phyloP scores from a whole-genome alignment of 805 yeast species.

The Ogataea corticis region DNA sequence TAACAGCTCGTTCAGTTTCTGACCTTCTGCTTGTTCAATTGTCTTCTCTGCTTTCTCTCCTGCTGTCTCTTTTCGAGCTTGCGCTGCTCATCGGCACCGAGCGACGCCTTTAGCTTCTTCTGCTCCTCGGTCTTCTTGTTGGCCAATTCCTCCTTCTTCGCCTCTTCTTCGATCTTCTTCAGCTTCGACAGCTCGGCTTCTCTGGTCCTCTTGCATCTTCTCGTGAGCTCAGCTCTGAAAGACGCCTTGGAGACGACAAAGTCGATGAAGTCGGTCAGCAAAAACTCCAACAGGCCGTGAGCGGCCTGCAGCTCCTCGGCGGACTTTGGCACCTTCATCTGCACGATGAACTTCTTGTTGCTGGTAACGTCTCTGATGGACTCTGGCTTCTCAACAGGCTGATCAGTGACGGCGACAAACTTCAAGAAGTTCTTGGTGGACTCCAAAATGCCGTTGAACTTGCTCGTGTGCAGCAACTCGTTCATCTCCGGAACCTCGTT shows the following conservation, averaged over 20 bases:
- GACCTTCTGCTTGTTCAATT: conserved; percentile 60
- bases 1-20: conserved; percentile 20
- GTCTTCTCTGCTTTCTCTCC: conserved; percentile 80
- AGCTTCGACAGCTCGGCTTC: conserved; percentile 70
- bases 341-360: conserved; percentile 53
- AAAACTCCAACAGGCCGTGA: conserved; percentile 59
- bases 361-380: conserved; percentile 56
- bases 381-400: conserved; percentile 71
- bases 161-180: conserved; percentile 64
- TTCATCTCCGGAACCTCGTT: conserved; percentile 83
- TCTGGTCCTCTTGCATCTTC: conserved; percentile 78
- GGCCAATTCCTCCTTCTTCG: conserved; percentile 65
- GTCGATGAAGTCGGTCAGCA: conserved; percentile 41
- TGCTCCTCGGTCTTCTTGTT: conserved; percentile 70
- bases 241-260: conserved; percentile 40
- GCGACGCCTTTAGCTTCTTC: conserved; percentile 61
- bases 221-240: conserved; percentile 73
- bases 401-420: conserved; percentile 81
- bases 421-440: conserved; percentile 48
- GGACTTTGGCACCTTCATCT: conserved; percentile 52
- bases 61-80: conserved; percentile 74
- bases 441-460: conserved; percentile 46
- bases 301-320: conserved; percentile 52
- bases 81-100: conserved; percentile 77
- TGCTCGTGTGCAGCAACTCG: conserved; percentile 56